A percentile compares a stretch with the other conserved stretches of the same genome.
phyloP scores from a whole-genome alignment of 2,329 filamentous ascomycete species.

The Aschersonia sp. region DNA sequence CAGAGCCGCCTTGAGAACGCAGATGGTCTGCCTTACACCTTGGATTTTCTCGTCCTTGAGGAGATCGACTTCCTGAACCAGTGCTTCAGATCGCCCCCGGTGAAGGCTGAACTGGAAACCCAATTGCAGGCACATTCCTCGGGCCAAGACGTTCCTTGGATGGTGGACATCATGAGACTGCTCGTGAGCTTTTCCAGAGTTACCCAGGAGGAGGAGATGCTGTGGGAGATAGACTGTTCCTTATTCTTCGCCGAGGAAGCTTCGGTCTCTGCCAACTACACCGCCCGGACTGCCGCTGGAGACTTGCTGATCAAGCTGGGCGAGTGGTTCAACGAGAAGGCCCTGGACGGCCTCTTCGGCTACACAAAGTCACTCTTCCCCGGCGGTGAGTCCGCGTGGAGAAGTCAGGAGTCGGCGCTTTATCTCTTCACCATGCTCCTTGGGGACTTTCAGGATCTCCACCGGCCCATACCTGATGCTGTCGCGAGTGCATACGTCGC shows the following conservation, averaged over 20 bases:
- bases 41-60: constrained; percentile 87
- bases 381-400: constrained; percentile 34
- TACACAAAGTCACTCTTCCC: constrained; percentile 65
- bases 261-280: constrained; percentile 90
- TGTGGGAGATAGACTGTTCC: constrained; percentile 96
- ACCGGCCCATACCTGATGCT: constrained; percentile 53
- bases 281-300: constrained; percentile 79
- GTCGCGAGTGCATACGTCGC: constrained; percentile 63
- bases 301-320: constrained; percentile 86
- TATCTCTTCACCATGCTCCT: constrained; percentile 76
- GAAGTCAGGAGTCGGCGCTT: constrained; percentile 62
- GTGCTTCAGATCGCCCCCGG: constrained; percentile 73
- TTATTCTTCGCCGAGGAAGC: constrained; percentile 92
- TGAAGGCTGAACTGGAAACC: constrained; percentile 75
- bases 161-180: constrained; percentile 76
- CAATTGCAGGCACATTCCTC: constrained; percentile 51
- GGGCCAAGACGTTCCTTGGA: constrained; percentile 58
- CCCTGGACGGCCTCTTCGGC: constrained; percentile 63
- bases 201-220: constrained; percentile 77
- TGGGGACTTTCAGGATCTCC: constrained; percentile 67
- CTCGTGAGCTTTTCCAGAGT: constrained; percentile 79
- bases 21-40: constrained; percentile 81
- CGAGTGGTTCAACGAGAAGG: constrained; percentile 68
- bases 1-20: constrained; percentile 82
- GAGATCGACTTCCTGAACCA: constrained; percentile 92